Evolutionary conservation across 305 asterid species (phyloP).

Genomic region (Fraxinus ornus): DNA sequence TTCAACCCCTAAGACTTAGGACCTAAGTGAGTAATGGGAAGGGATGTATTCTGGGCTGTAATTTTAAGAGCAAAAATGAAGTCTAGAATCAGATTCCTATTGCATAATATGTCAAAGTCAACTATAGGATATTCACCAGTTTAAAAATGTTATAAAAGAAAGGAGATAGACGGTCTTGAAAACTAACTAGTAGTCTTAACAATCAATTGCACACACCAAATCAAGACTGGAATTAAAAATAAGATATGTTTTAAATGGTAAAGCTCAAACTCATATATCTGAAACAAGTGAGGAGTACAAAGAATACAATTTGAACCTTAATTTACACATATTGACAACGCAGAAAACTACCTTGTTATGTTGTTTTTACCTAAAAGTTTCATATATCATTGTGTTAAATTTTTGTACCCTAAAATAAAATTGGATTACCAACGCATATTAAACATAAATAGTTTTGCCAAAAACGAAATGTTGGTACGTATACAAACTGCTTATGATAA

Average conservation of each 20-base stretch:
- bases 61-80: constrained; percentile 1
- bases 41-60: neutral
- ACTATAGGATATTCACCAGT: neutral
- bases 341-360: neutral
- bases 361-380: neutral
- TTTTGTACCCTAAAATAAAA: neutral
- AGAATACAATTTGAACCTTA: neutral
- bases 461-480: neutral
- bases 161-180: neutral
- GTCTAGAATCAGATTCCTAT: neutral
- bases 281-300: neutral
- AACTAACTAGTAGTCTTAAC: neutral
- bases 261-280: neutral
- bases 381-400: neutral
- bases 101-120: neutral
- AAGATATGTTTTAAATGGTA: neutral
- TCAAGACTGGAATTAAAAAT: neutral
- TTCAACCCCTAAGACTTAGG: neutral
- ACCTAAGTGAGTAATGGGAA: neutral
- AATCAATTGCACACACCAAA: neutral
- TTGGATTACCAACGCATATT: neutral
- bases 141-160: neutral
- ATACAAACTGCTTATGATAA: neutral
- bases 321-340: neutral
- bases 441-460: neutral